Evolutionary conservation across 495 filamentous ascomycete genomes (phyloP).

Genomic region (Trichoderma reesei): DNA sequence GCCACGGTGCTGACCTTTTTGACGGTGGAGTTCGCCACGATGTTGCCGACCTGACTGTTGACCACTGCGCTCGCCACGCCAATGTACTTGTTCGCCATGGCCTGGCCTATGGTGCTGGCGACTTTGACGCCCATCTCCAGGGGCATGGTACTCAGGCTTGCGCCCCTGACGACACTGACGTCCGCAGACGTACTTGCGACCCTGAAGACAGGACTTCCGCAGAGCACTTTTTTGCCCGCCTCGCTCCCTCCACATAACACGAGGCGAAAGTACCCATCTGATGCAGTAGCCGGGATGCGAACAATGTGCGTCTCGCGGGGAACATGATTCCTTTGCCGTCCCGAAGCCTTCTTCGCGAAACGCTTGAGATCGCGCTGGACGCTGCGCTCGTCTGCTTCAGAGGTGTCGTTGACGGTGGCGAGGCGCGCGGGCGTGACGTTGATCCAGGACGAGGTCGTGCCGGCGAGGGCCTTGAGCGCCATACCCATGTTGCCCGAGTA

Average conservation of each 20-base stretch:
- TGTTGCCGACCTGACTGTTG: slow-evolving; percentile 28
- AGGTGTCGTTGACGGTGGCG: slow-evolving; percentile 35
- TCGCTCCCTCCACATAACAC: slow-evolving; percentile 46
- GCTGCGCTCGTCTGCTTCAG: slow-evolving; percentile 44
- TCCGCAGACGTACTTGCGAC: slow-evolving; percentile 50
- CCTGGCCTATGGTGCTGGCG: slow-evolving; percentile 40
- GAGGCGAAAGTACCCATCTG: slow-evolving; percentile 58
- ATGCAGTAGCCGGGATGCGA: slow-evolving; percentile 49
- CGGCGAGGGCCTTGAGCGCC: slow-evolving; percentile 50
- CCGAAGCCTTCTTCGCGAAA: slow-evolving; percentile 41
- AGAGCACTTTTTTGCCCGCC: slow-evolving; percentile 44
- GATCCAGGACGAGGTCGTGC: slow-evolving; percentile 47
- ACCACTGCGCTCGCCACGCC: slow-evolving; percentile 35
- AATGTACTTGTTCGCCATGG: slow-evolving; percentile 35
- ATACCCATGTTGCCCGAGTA: slow-evolving; percentile 61
- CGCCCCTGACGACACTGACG: slow-evolving; percentile 50
- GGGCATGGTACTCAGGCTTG: slow-evolving; percentile 52
- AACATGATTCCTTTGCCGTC: slow-evolving; percentile 36
- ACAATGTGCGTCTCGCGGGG: slow-evolving; percentile 52
- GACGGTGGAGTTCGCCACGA: slow-evolving; percentile 36
- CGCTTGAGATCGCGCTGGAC: slow-evolving; percentile 59
- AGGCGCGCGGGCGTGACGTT: slow-evolving; percentile 50
- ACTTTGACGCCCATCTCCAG: slow-evolving; percentile 54
- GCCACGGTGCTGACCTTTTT: slow-evolving; percentile 34
- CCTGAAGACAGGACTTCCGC: slow-evolving; percentile 54